Evolutionary conservation across 2,329 filamentous ascomycete genomes (phyloP).

Genomic region (Microdochium bolleyi): DNA sequence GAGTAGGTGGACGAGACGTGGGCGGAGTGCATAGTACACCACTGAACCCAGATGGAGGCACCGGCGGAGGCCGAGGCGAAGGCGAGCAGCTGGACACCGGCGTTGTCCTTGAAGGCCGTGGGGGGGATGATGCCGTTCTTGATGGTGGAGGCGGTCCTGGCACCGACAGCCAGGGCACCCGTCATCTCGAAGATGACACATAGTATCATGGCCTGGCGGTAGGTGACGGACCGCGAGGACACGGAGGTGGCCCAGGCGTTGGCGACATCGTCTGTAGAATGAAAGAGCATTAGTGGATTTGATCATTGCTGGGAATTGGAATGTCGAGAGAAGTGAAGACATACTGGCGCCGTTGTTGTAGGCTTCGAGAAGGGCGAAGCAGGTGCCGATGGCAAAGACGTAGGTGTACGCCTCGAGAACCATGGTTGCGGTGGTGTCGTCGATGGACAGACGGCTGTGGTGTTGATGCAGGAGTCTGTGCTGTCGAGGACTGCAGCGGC

Average conservation of each 20-base stretch:
- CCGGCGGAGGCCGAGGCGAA: constrained; percentile 57
- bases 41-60: constrained; percentile 70
- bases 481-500: not conserved
- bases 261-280: constrained; percentile 63
- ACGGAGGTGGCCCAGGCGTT: constrained; percentile 78
- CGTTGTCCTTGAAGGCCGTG: constrained; percentile 48
- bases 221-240: constrained; percentile 68
- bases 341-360: constrained; percentile 74
- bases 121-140: constrained; percentile 68
- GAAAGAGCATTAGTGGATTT: constrained; percentile 6
- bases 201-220: constrained; percentile 60
- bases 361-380: constrained; percentile 69
- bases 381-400: constrained; percentile 66
- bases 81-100: constrained; percentile 60
- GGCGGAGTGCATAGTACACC: constrained; percentile 66
- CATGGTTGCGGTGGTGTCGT: constrained; percentile 33
- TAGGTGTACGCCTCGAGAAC: constrained; percentile 57
- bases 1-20: constrained; percentile 70
- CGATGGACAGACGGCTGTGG: not conserved
- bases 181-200: constrained; percentile 61
- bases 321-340: constrained; percentile 20
- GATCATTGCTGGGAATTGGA: not conserved
- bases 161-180: constrained; percentile 59
- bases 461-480: too few species aligned
- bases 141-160: constrained; percentile 67